Evolutionary conservation across 495 filamentous ascomycete species (phyloP).

Genomic region (Letharia lupina): DNA sequence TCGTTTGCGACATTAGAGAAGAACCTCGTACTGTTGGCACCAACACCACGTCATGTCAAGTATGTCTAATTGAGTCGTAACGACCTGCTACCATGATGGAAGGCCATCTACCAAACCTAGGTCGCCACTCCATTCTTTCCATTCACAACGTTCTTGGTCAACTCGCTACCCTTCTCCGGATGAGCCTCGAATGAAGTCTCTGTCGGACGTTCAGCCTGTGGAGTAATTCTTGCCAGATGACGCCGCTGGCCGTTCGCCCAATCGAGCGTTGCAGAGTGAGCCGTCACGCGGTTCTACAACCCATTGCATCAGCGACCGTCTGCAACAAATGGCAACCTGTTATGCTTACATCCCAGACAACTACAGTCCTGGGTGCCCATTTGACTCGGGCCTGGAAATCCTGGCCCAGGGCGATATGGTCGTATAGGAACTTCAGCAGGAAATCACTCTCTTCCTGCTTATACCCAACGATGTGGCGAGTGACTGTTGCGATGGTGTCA

Average conservation of each 20-base stretch:
- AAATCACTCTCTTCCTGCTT: conserved; percentile 72
- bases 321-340: conserved; percentile 12
- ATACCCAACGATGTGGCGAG: conserved; percentile 60
- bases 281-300: conserved; percentile 60
- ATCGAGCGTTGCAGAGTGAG: conserved; percentile 69
- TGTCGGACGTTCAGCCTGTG: conserved; percentile 68
- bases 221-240: conserved; percentile 76
- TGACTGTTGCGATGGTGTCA: conserved; percentile 40
- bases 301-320: conserved; percentile 7
- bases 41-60: not conserved
- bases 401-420: conserved; percentile 71
- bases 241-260: conserved; percentile 69
- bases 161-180: not conserved
- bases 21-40: not conserved
- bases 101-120: not conserved
- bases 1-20: not conserved
- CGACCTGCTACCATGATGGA: not conserved
- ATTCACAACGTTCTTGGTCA: not conserved
- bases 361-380: conserved; percentile 74
- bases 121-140: not conserved
- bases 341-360: conserved; percentile 67
- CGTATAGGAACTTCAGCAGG: conserved; percentile 81
- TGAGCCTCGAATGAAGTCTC: conserved; percentile 52
- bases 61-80: not conserved
- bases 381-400: conserved; percentile 86